Evolutionary conservation across 139 green algal species (phyloP), one percentile per base, ranked within the genome.

Genomic region (Coelastrella sp.): DNA sequence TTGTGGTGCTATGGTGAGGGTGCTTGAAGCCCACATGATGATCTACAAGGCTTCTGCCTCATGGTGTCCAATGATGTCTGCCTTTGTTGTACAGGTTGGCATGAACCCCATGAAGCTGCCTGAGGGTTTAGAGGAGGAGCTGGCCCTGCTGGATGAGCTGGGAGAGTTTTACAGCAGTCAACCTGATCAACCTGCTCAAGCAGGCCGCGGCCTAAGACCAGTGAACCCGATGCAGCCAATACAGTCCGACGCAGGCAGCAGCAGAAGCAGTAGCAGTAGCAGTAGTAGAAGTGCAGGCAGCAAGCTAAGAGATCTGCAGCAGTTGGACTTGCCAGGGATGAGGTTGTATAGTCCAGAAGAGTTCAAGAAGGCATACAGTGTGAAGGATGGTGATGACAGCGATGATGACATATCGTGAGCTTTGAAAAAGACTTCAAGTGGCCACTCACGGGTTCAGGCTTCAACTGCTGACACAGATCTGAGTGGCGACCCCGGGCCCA

Each of bases 21-120:
- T n/a, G n/a, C n/a, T n/a, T n/a, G n/a, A n/a, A n/a, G n/a, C n/a
- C n/a, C n/a, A n/a, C n/a, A n/a, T n/a, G n/a, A n/a, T n/a, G n/a
- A n/a, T n/a, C n/a, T n/a, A n/a, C n/a, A n/a, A n/a, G n/a, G n/a
- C n/a, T n/a, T n/a, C n/a, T n/a, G n/a, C n/a, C n/a, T n/a, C n/a
- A n/a, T n/a, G n/a, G n/a, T n/a, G n/a, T n/a, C n/a, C n/a, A 57
- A 23, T 57, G 11, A 23, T 23, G 11, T 9, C n/a, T n/a, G n/a
- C n/a, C 15, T 9, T 57, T 57, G 45, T 57, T 13, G 45, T 35
- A 25, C 86, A 92, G 89, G 87, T 88, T 19, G 59, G 81, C 78
- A 91, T 91, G 34, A 73, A 93, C 81, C 90, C 90, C 25, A 93
- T 93, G 90, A 74, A 79, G 30, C 81, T 91, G 62, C 90, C 90